These are phyloP conservation scores for Hylodesmum podocarpum DNA, from an alignment of 306 rosid species.

Conservation along the genomic window DNA sequence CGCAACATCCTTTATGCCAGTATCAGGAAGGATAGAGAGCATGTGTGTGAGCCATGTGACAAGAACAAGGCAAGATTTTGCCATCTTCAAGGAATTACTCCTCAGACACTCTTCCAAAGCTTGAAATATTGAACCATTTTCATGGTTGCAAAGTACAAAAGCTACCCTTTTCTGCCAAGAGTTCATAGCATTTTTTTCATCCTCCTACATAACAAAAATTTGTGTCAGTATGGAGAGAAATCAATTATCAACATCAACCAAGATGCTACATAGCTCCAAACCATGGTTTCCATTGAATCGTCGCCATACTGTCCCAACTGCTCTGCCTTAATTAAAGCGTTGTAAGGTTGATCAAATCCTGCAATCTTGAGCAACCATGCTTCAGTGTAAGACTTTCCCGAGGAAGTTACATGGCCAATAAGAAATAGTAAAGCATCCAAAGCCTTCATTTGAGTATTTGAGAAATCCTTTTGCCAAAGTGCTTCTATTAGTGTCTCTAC, in stretches of 20 bases:
- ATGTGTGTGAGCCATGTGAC: slow-evolving; percentile 89
- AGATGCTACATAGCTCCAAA: slow-evolving; percentile 30
- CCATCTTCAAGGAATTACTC: slow-evolving; percentile 68
- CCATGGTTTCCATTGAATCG: slow-evolving; percentile 65
- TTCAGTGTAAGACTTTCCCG: slow-evolving; percentile 72
- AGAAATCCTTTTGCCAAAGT: slow-evolving; percentile 66
- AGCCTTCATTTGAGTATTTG: slow-evolving; percentile 66
- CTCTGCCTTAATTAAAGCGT: slow-evolving; percentile 65
- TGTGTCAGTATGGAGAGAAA: slow-evolving; percentile 19
- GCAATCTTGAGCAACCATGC: slow-evolving; percentile 89
- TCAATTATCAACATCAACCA: slow-evolving; percentile 22
- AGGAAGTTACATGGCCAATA: slow-evolving; percentile 63
- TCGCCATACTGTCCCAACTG: slow-evolving; percentile 45
- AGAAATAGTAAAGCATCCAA: slow-evolving; percentile 70
- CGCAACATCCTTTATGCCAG: slow-evolving; percentile 67
- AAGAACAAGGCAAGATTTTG: slow-evolving; percentile 75
- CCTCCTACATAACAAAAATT: slow-evolving; percentile 53
- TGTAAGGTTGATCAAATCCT: slow-evolving; percentile 81
- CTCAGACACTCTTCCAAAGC: slow-evolving; percentile 78
- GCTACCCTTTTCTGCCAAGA: slow-evolving; percentile 85
- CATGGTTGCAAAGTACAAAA: slow-evolving; percentile 80
- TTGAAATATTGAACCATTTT: slow-evolving; percentile 80
- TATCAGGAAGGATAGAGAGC: slow-evolving; percentile 85
- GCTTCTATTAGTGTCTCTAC: slow-evolving; percentile 77
- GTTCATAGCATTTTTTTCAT: slow-evolving; percentile 67